phyloP scores from a whole-genome alignment of 1,284 basidiomycete species.

The Rugosomyces carneus region DNA sequence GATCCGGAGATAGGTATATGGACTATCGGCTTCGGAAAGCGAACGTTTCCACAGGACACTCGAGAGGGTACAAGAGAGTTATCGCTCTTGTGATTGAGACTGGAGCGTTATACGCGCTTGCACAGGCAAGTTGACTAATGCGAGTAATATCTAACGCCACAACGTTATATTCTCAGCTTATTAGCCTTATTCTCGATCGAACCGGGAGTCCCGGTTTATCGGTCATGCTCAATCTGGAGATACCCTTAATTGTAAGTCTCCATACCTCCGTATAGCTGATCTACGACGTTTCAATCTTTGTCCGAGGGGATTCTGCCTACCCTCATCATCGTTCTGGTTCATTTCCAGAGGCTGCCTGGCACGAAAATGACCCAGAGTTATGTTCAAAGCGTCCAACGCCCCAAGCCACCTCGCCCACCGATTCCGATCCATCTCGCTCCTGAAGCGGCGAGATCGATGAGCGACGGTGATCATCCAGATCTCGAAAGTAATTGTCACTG shows the following conservation, averaged over 20 bases:
- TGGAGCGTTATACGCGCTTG: constrained; percentile 10
- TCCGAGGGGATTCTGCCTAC: constrained; percentile 16
- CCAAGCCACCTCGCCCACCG: too few species aligned
- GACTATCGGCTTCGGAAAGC: constrained; percentile 4
- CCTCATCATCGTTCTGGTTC: constrained; percentile 17
- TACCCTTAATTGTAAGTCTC: constrained; percentile 5
- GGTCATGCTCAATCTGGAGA: constrained; percentile 6
- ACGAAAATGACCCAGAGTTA: background rate
- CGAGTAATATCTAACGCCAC: background rate
- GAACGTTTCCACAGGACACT: background rate
- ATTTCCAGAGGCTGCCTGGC: constrained; percentile 15
- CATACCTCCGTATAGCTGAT: too few species aligned
- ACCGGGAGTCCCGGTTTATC: background rate
- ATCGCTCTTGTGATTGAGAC: constrained; percentile 15
- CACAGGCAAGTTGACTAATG: too few species aligned
- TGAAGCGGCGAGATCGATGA: too few species aligned
- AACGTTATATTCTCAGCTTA: constrained; percentile 3
- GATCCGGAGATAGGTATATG: constrained; percentile 15
- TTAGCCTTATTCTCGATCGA: constrained; percentile 1
- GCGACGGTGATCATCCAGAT: too few species aligned
- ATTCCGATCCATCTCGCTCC: too few species aligned
- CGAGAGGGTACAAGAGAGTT: background rate
- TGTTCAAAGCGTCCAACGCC: background rate
- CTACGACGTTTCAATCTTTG: too few species aligned
- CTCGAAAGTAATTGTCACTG: too few species aligned